These are phyloP conservation scores for Pseudocercospora fijiensis DNA, from an alignment of 2,329 filamentous ascomycete species.

Conservation along the genomic window DNA sequence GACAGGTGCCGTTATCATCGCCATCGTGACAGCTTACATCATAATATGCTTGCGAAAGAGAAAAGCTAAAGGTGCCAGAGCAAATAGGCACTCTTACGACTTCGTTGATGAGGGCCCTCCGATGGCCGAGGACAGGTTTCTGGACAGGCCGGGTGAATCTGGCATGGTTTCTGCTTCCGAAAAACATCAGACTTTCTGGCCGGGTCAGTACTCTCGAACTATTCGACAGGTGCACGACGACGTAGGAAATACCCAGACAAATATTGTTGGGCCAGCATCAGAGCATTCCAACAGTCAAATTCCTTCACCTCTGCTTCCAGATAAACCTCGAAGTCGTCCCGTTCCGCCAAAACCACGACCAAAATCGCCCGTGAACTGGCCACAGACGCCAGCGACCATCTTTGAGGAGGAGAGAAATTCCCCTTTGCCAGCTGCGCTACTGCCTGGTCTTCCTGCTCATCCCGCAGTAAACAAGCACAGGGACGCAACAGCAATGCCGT, in stretches of 20 bases:
- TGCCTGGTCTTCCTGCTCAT: conserved; percentile 21
- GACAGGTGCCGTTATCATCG: conserved; percentile 31
- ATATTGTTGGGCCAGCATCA: background rate
- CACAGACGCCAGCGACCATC: conserved; percentile 33
- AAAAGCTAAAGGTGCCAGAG: conserved; percentile 14
- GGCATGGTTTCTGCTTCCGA: conserved; percentile 16
- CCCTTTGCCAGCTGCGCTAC: conserved; percentile 16
- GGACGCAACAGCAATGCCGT: background rate
- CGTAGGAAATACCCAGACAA: conserved; percentile 2
- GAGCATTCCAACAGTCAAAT: conserved; percentile 31
- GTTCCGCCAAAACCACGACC: conserved; percentile 14
- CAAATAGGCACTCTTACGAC: conserved; percentile 34
- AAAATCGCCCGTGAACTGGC: conserved; percentile 22
- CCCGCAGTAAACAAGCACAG: conserved; percentile 15
- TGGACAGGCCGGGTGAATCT: conserved; percentile 13
- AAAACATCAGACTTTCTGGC: conserved; percentile 27
- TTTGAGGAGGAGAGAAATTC: conserved; percentile 37
- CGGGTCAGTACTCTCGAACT: background rate
- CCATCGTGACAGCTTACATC: conserved; percentile 28
- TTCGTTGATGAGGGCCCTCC: conserved; percentile 37
- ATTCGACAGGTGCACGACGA: conserved; percentile 5
- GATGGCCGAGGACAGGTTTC: conserved; percentile 22
- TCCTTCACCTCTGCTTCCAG: conserved; percentile 37
- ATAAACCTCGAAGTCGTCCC: conserved; percentile 29
- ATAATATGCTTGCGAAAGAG: conserved; percentile 27